phyloP scores from a whole-genome alignment of 202 grass and related monocot genomes.

The Tripidium arundinaceum region DNA sequence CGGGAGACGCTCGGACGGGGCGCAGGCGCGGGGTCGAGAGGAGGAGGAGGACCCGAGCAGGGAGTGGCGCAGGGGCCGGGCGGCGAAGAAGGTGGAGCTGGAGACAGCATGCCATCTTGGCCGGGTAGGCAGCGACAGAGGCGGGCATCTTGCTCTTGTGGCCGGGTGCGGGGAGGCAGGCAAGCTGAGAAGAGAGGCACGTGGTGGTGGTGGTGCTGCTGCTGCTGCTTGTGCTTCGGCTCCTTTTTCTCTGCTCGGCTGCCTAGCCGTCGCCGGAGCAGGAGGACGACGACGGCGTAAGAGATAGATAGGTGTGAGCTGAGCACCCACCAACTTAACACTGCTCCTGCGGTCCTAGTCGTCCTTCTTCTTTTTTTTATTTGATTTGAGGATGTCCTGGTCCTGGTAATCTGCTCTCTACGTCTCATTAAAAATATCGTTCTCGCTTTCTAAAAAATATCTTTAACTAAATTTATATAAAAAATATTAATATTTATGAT shows the following conservation, averaged over 20 bases:
- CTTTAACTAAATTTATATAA: no score
- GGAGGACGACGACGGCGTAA: not conserved
- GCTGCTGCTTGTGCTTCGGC: no score
- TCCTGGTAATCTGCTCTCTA: no score
- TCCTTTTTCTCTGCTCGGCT: not conserved
- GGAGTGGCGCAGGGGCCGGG: not conserved
- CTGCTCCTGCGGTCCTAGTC: no score
- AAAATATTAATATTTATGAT: no score
- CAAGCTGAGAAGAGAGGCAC: not conserved
- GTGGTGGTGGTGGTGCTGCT: not conserved
- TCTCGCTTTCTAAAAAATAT: no score
- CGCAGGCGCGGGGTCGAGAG: conserved; percentile 14
- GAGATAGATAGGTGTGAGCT: not conserved
- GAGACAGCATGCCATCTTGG: conserved; percentile 2
- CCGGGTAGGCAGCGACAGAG: not conserved
- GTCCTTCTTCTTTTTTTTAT: no score
- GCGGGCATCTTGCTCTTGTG: not conserved
- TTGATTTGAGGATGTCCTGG: no score
- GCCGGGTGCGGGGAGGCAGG: not conserved
- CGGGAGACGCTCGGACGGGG: conserved; percentile 14
- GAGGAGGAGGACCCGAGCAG: not conserved
- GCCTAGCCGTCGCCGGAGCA: not conserved
- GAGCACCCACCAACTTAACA: not conserved
- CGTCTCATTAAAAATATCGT: no score
- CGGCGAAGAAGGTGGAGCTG: conserved; percentile 43